These are phyloP conservation scores for Pichia kudriavzevii DNA, from an alignment of 1,139 yeast genomes.

Conservation along the genomic window DNA sequence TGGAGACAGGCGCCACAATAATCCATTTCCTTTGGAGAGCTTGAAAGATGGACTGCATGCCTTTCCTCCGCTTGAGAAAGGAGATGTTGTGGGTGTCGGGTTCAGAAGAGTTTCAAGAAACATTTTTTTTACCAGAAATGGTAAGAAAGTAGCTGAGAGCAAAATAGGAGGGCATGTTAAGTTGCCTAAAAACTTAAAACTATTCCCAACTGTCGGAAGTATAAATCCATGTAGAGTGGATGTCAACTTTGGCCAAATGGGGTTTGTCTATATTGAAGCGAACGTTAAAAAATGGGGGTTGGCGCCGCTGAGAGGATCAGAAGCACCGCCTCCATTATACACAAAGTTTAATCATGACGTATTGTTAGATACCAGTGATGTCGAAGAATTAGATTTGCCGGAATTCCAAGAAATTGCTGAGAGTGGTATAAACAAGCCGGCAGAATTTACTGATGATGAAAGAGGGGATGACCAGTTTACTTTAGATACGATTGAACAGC, in stretches of 20 bases:
- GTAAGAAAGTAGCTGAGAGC: conserved; percentile 60
- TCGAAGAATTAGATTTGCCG: conserved; percentile 51
- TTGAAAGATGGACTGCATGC: conserved; percentile 5
- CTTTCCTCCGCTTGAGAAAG: conserved; percentile 43
- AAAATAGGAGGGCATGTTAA: conserved; percentile 63
- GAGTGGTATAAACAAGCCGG: conserved; percentile 15
- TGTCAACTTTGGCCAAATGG: conserved; percentile 51
- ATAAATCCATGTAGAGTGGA: conserved; percentile 46
- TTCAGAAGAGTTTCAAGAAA: conserved; percentile 55
- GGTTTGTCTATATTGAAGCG: conserved; percentile 52
- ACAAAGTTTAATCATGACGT: conserved; percentile 49
- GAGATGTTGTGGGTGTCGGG: conserved; percentile 66
- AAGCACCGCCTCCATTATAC: conserved; percentile 59
- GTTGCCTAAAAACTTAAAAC: conserved; percentile 28
- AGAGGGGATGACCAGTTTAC: conserved; percentile 18
- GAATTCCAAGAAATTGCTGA: conserved; percentile 31
- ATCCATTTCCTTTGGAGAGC: conserved; percentile 33
- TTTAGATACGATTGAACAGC: conserved; percentile 12
- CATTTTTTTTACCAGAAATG: conserved; percentile 61
- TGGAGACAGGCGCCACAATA: conserved; percentile 45
- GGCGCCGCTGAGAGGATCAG: conserved; percentile 52
- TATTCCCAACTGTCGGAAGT: conserved; percentile 47
- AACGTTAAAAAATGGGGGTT: conserved; percentile 62
- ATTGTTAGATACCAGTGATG: conserved; percentile 46
- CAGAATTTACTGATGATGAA: conserved; percentile 22